Evolutionary conservation across 2,329 filamentous ascomycete species (phyloP), one percentile per base, ranked within the genome.

Genomic region (Trichoderma asperellum): DNA sequence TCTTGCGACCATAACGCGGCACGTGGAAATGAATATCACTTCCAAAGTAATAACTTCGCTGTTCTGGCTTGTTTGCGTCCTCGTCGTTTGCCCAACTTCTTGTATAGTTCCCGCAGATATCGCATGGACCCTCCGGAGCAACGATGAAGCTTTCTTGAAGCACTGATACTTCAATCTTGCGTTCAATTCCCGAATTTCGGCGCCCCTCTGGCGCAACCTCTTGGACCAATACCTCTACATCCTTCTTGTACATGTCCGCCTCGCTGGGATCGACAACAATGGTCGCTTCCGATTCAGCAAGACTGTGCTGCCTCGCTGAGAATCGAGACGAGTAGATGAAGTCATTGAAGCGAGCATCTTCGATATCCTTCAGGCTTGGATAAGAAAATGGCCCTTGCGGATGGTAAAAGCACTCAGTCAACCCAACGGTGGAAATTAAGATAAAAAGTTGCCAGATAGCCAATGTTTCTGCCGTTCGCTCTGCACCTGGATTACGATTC

Each of bases 81-180:
- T 58, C 32, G 18, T 70, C 55, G 1, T 72, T 72, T 2, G 73
- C 70, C 73, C 73, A 74, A 18, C 73, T 58, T n/a, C 70, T 73
- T 10, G 73, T 74, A 34, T 74, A 74, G 55, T 74, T 74, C 56
- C 72, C 73, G 21, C 69, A 70, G 11, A 58, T 60, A 5, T 58
- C 27, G 18, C 68, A 69, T 1, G 60, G 61, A 2, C 52, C 68
- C 18, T 59, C 37, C 24, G 55, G 40, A 16, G 68, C 60, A 14
- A 49, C 16, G 4, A 37, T 47, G 29, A 58, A 72, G 29, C 32
- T 60, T 16, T 68, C 64, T 27, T 70, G 56, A 24, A 62, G 27
- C 5, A 68, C 53, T 2, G 43, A 47, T 5, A 68, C 53, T 61
- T 71, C 70, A 2, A 71, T 35, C 49, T 49, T 60, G 21, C 61